Percentiles rank a stretch among this genome's conserved stretches.
Conservation (phyloP, 371 early-diverging fungal species). For the Paraphysoderma sedebokerense region DNA sequence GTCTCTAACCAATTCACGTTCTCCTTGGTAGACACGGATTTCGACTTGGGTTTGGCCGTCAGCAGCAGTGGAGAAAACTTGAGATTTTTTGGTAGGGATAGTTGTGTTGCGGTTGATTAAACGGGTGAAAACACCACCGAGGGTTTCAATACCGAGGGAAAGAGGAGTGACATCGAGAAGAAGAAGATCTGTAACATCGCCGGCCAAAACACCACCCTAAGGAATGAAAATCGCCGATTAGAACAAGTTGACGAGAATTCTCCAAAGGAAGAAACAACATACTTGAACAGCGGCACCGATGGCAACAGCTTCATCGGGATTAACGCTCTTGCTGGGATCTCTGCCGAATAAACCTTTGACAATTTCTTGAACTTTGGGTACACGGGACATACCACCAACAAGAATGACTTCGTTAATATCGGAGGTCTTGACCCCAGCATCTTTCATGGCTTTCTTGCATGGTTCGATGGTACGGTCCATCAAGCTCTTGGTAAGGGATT, state of each 20-base stretch:
- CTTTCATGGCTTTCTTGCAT: constrained; percentile 91
- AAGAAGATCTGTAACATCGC: constrained; percentile 85
- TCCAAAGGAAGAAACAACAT: too few species aligned
- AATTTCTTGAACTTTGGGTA: constrained; percentile 91
- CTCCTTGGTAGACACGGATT: constrained; percentile 98
- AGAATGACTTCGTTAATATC: constrained; percentile 94
- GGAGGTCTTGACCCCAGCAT: constrained; percentile 65
- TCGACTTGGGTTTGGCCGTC: constrained; percentile 98
- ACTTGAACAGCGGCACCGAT: constrained; percentile 98
- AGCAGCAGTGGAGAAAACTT: constrained; percentile 97
- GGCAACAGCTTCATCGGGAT: constrained; percentile 99
- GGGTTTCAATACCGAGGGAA: constrained; percentile 94
- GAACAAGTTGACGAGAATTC: too few species aligned
- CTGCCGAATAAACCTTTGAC: constrained; percentile 81
- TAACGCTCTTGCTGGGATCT: constrained; percentile 84
- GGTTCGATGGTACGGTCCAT: constrained; percentile 83
- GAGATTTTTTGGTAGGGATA: constrained; percentile 98
- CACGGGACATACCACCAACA: constrained; percentile 98
- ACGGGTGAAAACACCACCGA: constrained; percentile 94
- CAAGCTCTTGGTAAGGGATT: constrained; percentile 60
- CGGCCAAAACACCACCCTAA: constrained; percentile 93
- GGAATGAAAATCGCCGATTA: too few species aligned
- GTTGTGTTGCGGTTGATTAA: constrained; percentile 97
- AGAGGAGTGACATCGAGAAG: constrained; percentile 97
- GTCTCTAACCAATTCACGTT: constrained; percentile 90